Evolutionary conservation across 148 eudicot species (phyloP).

Genomic region (Bassia scoparia): DNA sequence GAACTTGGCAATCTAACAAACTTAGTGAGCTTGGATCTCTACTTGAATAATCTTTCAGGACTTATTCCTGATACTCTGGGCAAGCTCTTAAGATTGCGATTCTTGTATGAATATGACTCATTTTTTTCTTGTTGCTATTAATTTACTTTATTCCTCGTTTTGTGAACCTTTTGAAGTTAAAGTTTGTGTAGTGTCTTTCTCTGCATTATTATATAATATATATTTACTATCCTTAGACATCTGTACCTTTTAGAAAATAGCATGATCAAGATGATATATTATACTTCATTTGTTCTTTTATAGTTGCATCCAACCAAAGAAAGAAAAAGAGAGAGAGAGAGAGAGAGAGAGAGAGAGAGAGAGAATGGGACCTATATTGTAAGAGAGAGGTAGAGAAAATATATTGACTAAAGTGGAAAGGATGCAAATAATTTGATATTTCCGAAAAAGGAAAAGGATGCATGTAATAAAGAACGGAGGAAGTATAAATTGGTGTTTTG

Average conservation of each 20-base stretch:
- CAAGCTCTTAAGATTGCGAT: constrained; percentile 59
- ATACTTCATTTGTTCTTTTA: not conserved
- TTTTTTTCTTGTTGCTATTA: not conserved
- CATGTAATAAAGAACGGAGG: too few relatives aligned
- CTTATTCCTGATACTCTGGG: constrained; percentile 67
- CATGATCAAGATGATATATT: not conserved
- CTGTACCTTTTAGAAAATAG: not conserved
- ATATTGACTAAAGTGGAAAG: too few relatives aligned
- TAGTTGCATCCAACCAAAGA: too few relatives aligned
- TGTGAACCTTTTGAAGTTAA: not conserved
- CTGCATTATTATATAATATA: not conserved
- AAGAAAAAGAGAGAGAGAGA: too few relatives aligned
- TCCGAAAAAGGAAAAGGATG: too few relatives aligned
- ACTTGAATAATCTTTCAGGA: constrained; percentile 57
- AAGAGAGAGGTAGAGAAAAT: too few relatives aligned
- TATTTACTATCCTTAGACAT: not conserved
- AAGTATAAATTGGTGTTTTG: too few relatives aligned
- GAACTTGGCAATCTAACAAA: constrained; percentile 80
- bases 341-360: too few relatives aligned
- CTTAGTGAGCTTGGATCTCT: constrained; percentile 90
- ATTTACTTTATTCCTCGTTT: not conserved
- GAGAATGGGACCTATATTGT: too few relatives aligned
- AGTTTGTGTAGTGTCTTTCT: not conserved
- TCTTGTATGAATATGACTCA: constrained; percentile 49
- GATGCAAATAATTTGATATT: too few relatives aligned